Conservation (phyloP, 139 green algal species). For the Coccomyxa sp. region DNA sequence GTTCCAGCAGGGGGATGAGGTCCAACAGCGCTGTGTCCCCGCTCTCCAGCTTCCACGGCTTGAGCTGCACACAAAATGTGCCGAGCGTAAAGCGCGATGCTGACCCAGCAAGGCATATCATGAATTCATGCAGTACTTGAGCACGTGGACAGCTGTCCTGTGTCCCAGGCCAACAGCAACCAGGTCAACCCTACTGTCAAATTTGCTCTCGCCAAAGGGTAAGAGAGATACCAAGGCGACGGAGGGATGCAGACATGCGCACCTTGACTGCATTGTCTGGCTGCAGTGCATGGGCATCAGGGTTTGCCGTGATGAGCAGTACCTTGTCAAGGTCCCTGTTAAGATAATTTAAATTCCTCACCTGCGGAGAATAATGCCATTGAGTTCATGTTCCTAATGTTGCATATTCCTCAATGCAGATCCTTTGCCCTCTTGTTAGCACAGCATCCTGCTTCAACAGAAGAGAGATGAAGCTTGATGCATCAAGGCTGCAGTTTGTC, state of each 20-base stretch:
- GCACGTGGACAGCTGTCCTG: no score
- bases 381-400: neutral
- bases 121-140: neutral
- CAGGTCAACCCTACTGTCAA: no score
- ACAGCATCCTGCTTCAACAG: neutral
- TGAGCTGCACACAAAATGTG: slow-evolving; percentile 47
- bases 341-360: slow-evolving; percentile 85
- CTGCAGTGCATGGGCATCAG: slow-evolving; percentile 65
- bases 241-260: neutral
- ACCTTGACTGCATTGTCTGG: slow-evolving; percentile 88
- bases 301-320: slow-evolving; percentile 64
- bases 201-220: no score
- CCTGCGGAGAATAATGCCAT: neutral
- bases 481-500: neutral
- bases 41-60: slow-evolving; percentile 54
- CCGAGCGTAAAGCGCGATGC: no score
- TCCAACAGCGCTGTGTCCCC: slow-evolving; percentile 87
- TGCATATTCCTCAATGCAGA: neutral
- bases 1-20: slow-evolving; percentile 80
- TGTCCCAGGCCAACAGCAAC: no score
- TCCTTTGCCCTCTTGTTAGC: neutral
- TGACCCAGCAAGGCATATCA: neutral
- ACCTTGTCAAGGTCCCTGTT: slow-evolving; percentile 89
- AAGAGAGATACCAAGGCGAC: no score
- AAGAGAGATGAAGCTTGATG: neutral